phyloP scores from a whole-genome alignment of 257 asterid species.

The Knoxia roxburghii region DNA sequence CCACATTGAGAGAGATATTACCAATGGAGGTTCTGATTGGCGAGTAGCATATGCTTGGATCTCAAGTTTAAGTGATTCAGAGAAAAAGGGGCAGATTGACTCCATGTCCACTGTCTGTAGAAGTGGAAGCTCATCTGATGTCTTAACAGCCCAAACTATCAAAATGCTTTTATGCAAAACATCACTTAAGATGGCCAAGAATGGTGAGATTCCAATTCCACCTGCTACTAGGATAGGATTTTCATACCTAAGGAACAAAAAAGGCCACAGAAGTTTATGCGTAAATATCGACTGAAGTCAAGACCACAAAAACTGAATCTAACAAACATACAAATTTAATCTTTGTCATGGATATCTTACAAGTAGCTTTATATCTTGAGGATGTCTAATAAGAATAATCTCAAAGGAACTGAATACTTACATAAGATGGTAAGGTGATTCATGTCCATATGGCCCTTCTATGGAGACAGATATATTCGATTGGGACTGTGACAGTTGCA shows the following conservation, averaged over 20 bases:
- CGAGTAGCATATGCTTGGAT: slow-evolving; percentile 76
- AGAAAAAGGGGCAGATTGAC: slow-evolving; percentile 48
- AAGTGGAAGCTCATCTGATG: slow-evolving; percentile 73
- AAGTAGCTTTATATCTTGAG: background rate
- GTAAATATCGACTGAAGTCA: background rate
- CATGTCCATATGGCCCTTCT: slow-evolving; percentile 95
- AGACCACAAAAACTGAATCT: background rate
- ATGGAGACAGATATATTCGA: slow-evolving; percentile 49
- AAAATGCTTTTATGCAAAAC: slow-evolving; percentile 61
- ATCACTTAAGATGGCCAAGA: slow-evolving; percentile 75
- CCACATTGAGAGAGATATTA: too few species aligned
- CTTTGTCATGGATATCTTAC: background rate
- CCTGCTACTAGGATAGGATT: slow-evolving; percentile 84
- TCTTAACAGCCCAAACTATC: slow-evolving; percentile 75
- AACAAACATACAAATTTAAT: background rate
- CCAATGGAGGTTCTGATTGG: slow-evolving; percentile 71
- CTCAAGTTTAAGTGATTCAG: slow-evolving; percentile 52
- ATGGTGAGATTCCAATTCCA: slow-evolving; percentile 88
- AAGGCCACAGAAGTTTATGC: background rate
- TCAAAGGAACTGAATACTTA: slow-evolving; percentile 20
- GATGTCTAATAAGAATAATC: background rate
- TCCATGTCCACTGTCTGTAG: slow-evolving; percentile 60
- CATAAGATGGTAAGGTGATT: slow-evolving; percentile 70
- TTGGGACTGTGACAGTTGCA: slow-evolving; percentile 23
- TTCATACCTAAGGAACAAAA: slow-evolving; percentile 49